Conservation (phyloP, 2,329 filamentous ascomycete species). For the Botrytis aclada region DNA sequence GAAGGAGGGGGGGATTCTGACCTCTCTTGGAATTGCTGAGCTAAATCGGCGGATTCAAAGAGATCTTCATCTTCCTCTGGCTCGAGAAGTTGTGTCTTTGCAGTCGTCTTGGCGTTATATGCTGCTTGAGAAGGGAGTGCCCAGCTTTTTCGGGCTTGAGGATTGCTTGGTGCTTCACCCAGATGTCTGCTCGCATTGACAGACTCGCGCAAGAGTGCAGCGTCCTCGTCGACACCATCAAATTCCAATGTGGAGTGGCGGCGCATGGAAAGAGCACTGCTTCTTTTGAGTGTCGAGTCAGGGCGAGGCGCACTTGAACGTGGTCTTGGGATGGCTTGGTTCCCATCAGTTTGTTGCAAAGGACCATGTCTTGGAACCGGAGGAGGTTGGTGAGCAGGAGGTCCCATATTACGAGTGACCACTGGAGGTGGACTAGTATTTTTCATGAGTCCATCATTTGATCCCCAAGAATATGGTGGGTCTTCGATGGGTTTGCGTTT, state of each 20-base stretch:
- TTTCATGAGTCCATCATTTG: conserved; percentile 35
- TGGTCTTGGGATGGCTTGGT: conserved; percentile 19
- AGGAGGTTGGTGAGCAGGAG: conserved; percentile 15
- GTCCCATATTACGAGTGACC: conserved; percentile 25
- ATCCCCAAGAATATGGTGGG: conserved; percentile 37
- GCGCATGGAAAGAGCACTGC: conserved; percentile 32
- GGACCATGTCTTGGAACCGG: conserved; percentile 18
- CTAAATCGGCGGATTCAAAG: conserved; percentile 32
- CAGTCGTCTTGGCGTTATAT: conserved; percentile 26
- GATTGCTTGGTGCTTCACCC: conserved; percentile 27
- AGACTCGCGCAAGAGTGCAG: conserved; percentile 36
- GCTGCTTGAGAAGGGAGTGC: conserved; percentile 24
- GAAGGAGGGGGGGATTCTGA: conserved; percentile 21
- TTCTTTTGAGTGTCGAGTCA: conserved; percentile 32
- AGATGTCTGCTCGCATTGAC: conserved; percentile 33
- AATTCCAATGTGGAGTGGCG: conserved; percentile 34
- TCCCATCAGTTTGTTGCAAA: conserved; percentile 2
- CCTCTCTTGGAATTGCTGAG: conserved; percentile 33
- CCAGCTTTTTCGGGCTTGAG: conserved; percentile 34
- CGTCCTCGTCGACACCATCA: conserved; percentile 37
- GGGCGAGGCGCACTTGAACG: conserved; percentile 13
- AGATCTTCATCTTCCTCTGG: conserved; percentile 35
- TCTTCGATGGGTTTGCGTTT: conserved; percentile 31
- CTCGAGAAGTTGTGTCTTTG: conserved; percentile 31
- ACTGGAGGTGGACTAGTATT: conserved; percentile 32